A percentile compares a stretch with the other conserved stretches of the same genome.
phyloP scores from a whole-genome alignment of 2,329 filamentous ascomycete species.

The Fusarium succisae region DNA sequence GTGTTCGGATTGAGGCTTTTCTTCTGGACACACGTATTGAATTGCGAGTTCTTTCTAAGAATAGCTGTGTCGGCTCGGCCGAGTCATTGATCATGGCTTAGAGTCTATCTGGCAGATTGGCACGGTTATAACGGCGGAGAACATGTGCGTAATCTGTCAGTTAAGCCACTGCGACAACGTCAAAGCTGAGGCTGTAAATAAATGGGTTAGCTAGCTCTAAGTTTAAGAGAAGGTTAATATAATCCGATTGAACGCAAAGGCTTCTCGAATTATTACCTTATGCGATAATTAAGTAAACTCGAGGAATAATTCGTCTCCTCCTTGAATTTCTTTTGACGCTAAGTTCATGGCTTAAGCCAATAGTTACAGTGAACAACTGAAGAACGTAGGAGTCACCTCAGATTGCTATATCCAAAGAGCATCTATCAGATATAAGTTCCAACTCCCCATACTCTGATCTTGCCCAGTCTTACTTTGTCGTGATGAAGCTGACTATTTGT shows the following conservation, averaged over 20 bases:
- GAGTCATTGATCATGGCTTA: not conserved
- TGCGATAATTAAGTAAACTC: not conserved
- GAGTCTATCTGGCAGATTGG: not conserved
- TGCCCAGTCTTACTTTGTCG: not conserved
- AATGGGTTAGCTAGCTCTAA: not conserved
- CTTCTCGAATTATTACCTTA: not conserved
- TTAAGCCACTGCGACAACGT: not conserved
- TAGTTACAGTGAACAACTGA: not conserved
- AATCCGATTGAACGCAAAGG: not conserved
- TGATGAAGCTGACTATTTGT: not conserved
- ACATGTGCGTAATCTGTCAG: not conserved
- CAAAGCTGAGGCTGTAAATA: slow-evolving; percentile 1
- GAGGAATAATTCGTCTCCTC: not conserved
- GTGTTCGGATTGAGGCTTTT: not conserved
- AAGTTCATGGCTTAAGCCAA: not conserved
- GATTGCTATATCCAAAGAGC: too few relatives aligned
- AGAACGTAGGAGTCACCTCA: not conserved
- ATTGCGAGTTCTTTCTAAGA: slow-evolving; percentile 3
- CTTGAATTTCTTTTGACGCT: not conserved
- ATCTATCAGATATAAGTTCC: not conserved
- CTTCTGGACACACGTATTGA: not conserved
- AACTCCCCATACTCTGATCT: not conserved
- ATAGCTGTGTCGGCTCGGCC: slow-evolving; percentile 12
- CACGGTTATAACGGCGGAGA: not conserved
- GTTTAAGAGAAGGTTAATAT: not conserved